These are phyloP conservation scores for Priceomyces medius DNA, from an alignment of 805 yeast genomes.

Conservation along the genomic window DNA sequence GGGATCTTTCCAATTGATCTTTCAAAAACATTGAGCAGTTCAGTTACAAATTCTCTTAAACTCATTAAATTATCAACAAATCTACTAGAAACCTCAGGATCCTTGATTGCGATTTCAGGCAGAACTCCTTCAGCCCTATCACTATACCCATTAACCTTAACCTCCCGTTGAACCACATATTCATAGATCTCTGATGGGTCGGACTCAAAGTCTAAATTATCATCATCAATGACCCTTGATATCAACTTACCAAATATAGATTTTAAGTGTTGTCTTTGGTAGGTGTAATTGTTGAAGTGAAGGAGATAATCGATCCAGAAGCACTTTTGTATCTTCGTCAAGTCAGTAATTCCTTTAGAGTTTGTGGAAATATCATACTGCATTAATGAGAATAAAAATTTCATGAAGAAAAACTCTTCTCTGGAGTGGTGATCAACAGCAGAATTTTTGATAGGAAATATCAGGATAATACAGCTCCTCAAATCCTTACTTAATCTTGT, in stretches of 20 bases:
- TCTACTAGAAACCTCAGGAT: slow-evolving; percentile 63
- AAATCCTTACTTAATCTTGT: slow-evolving; percentile 21
- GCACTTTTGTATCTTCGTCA: slow-evolving; percentile 34
- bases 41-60: slow-evolving; percentile 68
- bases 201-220: slow-evolving; percentile 67
- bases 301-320: slow-evolving; percentile 48
- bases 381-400: slow-evolving; percentile 52
- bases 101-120: slow-evolving; percentile 74
- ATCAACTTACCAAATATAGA: slow-evolving; percentile 39
- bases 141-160: slow-evolving; percentile 34
- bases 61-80: slow-evolving; percentile 74
- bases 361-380: slow-evolving; percentile 36
- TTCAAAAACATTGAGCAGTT: slow-evolving; percentile 54
- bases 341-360: slow-evolving; percentile 30
- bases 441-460: slow-evolving; percentile 33
- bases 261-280: slow-evolving; percentile 48
- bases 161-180: slow-evolving; percentile 37
- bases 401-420: slow-evolving; percentile 68
- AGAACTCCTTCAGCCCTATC: slow-evolving; percentile 38
- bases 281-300: slow-evolving; percentile 46
- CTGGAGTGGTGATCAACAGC: slow-evolving; percentile 45
- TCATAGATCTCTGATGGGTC: slow-evolving; percentile 66
- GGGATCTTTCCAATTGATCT: slow-evolving; percentile 39
- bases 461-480: slow-evolving; percentile 19
- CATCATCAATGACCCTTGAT: slow-evolving; percentile 41